Conservation (phyloP, 495 filamentous ascomycete genomes). For the Parathielavia appendiculata region DNA sequence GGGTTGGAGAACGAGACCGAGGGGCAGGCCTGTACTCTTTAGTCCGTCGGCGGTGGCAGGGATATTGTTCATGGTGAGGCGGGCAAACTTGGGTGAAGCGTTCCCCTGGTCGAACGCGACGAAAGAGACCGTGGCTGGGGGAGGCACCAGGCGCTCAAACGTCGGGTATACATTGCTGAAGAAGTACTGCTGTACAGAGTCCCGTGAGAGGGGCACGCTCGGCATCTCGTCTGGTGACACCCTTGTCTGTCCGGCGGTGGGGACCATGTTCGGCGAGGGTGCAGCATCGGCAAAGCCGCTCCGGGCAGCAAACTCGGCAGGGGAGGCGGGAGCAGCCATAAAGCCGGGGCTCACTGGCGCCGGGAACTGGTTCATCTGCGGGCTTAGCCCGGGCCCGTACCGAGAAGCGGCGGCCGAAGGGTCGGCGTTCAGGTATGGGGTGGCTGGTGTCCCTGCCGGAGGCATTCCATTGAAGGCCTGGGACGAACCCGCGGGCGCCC, state of each 20-base stretch:
- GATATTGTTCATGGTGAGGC: conserved; percentile 87
- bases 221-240: conserved; percentile 93
- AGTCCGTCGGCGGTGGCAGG: conserved; percentile 79
- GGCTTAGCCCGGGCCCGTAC: conserved; percentile 46
- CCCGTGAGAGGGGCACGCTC: conserved; percentile 81
- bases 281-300: conserved; percentile 32
- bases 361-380: conserved; percentile 57
- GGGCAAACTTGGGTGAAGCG: conserved; percentile 88
- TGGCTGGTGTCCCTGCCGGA: conserved; percentile 52
- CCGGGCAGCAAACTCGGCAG: conserved; percentile 54
- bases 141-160: conserved; percentile 84
- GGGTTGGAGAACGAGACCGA: conserved; percentile 87
- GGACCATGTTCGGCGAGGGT: conserved; percentile 33
- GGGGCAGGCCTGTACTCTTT: conserved; percentile 68
- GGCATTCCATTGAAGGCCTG: conserved; percentile 62
- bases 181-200: conserved; percentile 75
- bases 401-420: conserved; percentile 31
- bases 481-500: conserved; percentile 58
- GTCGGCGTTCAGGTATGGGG: conserved; percentile 69
- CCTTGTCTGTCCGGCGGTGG: conserved; percentile 59
- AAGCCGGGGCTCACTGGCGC: conserved; percentile 55
- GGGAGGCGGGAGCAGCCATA: conserved; percentile 50
- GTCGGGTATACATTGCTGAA: conserved; percentile 85
- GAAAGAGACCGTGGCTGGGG: conserved; percentile 84
- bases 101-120: conserved; percentile 94